Evolutionary conservation across 2,329 filamentous ascomycete species (phyloP), one percentile per base, ranked within the genome.

Genomic region (Cladosporium velox): DNA sequence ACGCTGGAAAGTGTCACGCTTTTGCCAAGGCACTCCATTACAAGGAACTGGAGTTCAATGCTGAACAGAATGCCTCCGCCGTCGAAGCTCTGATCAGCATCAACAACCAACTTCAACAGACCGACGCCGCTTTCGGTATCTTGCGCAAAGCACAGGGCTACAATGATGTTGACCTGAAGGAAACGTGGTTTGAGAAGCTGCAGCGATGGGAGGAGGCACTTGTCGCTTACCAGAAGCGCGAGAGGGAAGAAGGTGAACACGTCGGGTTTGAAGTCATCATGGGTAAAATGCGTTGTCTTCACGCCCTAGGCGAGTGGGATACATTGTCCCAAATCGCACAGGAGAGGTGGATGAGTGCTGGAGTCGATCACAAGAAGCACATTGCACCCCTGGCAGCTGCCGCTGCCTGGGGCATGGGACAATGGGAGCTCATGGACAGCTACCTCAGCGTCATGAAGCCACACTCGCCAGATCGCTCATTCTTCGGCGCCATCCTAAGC

Each of bases 181-280:
- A 99, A 80, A 97, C 93, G 0, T 99, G 95, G 95, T 99, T 97
- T 71, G 96, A 99, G 79, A 98, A 97, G 81, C 82, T 99, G 58
- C 93, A 98, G 77, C 89, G 95, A 67, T 99, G 96, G 96, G 96
- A 99, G 70, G 96, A 99, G 79, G 95, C 95, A 2, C 83, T 99
- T 65, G 88, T 90, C 55, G 96, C 95, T 58, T 98, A 98, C 75
- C 91, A 95, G 73, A 90, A 92, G 75, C 90, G 94, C 54, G 94
- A 97, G 70, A 84, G 92, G 34, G 86, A 87, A 34, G 87, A 89
- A 68, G 84, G 84, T 12, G 68, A 74, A 30, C 69, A 70, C 38
- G 81, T 83, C 44, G 93, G 92, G 0, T 92, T 99, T 67, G 95
- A 98, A 67, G 92, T 99, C 64, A 93, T 96, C 38, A 98, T 99